Evolutionary conservation across 768 basidiomycete species (phyloP), one percentile per base, ranked within the genome.

Genomic region (Trametes maxima): DNA sequence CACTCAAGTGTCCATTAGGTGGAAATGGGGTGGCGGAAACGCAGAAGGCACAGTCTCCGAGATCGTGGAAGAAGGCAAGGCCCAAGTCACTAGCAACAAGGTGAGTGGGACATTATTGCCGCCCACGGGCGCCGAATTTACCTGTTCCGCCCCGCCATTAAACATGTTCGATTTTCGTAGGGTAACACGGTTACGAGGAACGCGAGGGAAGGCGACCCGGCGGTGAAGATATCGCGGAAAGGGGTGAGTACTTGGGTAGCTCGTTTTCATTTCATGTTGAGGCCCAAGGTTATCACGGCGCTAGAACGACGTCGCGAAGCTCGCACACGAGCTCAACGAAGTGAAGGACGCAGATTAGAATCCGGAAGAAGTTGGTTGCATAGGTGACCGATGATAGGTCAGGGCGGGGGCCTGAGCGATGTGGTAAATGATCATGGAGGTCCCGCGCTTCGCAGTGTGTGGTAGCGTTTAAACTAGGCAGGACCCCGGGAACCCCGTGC

Each of bases 301-400:
- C n/a, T n/a, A 83, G 79, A 83, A 82, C 57, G 75, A 82, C 62
- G 80, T 81, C 2, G 81, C 82, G 48, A 83, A 83, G 75, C 71
- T 80, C 8, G 80, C 80, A 0, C 79, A 81, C 58, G 80, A 83
- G 69, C 61, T 84, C 62, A 78, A 80, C 42, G 75, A 78, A 60
- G 76, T 77, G 13, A 76, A 77, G 46, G 69, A 75, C 8, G 62
- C 69, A n/a, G 54, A 68, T 51, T 39, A 33, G 28, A 33, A 8
- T 33, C 8, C 28, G 4, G 28, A 8, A 33, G 28, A 33, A 33
- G 28, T 8, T 33, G 3, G 8, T 33, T 3, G 28, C 28, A 33
- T 33, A 3, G 28, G 28, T 33, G 28, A 33, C 4, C 8, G 28
- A 33, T 33, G 28, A 33, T 33, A 33, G n/a, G n/a, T n/a, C n/a